Conservation (phyloP, 2,329 filamentous ascomycete species). For the Ophiosphaerella herpotricha region DNA sequence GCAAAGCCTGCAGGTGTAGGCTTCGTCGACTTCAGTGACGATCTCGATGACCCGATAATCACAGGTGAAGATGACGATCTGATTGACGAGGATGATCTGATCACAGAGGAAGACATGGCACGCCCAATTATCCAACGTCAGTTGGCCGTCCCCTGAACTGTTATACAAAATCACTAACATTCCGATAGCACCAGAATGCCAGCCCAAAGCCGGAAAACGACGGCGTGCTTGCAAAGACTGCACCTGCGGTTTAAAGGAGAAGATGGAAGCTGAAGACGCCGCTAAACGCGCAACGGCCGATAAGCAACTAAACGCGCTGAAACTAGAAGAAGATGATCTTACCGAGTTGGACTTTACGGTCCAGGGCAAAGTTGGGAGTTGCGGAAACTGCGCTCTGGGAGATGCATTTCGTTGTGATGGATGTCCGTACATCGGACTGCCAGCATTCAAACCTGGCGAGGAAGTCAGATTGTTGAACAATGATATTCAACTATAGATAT, state of each 20-base stretch:
- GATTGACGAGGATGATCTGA: slow-evolving; percentile 86
- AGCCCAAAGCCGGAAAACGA: slow-evolving; percentile 84
- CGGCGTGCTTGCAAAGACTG: slow-evolving; percentile 97
- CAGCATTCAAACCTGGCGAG: slow-evolving; percentile 95
- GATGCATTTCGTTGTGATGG: slow-evolving; percentile 72
- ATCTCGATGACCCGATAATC: slow-evolving; percentile 60
- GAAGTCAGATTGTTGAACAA: slow-evolving; percentile 89
- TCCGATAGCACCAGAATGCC: slow-evolving; percentile 75
- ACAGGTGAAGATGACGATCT: slow-evolving; percentile 74
- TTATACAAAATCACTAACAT: slow-evolving; percentile 11
- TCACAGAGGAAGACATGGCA: slow-evolving; percentile 83
- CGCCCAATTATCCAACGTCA: slow-evolving; percentile 79
- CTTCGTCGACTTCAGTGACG: slow-evolving; percentile 67
- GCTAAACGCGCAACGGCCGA: slow-evolving; percentile 69
- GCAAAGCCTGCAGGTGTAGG: slow-evolving; percentile 43
- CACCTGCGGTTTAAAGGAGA: slow-evolving; percentile 87
- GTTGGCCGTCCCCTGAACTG: slow-evolving; percentile 44
- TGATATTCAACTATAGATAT: slow-evolving; percentile 72
- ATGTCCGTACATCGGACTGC: slow-evolving; percentile 86
- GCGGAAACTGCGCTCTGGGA: slow-evolving; percentile 90
- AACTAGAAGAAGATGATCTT: slow-evolving; percentile 76
- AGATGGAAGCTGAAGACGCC: slow-evolving; percentile 82
- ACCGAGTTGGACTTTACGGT: slow-evolving; percentile 95
- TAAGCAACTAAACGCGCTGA: slow-evolving; percentile 66
- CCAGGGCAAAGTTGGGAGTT: slow-evolving; percentile 94